Evolutionary conservation across 805 yeast species (phyloP).

Genomic region (Metschnikowia anglica): DNA sequence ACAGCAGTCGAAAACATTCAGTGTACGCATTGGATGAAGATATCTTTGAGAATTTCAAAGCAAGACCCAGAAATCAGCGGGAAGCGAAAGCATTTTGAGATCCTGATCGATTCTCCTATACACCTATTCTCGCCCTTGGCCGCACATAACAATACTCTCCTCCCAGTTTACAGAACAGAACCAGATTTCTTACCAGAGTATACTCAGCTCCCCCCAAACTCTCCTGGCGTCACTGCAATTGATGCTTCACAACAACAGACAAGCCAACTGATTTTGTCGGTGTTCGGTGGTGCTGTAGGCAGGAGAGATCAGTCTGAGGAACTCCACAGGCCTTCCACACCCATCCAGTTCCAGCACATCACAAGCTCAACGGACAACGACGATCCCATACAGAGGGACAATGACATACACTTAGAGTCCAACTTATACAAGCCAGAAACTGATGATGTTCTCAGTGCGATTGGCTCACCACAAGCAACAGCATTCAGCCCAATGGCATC

Average conservation of each 20-base stretch:
- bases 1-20: constrained; percentile 77
- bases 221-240: constrained; percentile 54
- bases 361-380: constrained; percentile 27
- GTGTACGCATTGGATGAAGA: constrained; percentile 93
- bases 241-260: constrained; percentile 26
- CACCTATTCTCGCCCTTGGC: constrained; percentile 75
- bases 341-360: constrained; percentile 30
- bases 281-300: constrained; percentile 1
- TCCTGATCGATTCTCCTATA: constrained; percentile 92
- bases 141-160: constrained; percentile 73
- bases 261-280: constrained; percentile 7
- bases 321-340: constrained; percentile 6
- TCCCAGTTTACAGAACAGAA: constrained; percentile 63
- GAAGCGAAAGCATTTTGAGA: constrained; percentile 89
- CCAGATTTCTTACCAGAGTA: constrained; percentile 27
- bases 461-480: constrained; percentile 21
- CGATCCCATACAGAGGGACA: constrained; percentile 38
- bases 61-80: constrained; percentile 50
- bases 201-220: constrained; percentile 47
- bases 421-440: constrained; percentile 55
- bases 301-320: not conserved
- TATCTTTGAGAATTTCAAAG: constrained; percentile 76
- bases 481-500: constrained; percentile 18
- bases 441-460: constrained; percentile 26
- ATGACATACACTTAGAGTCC: constrained; percentile 42